Base-by-base conservation (phyloP, 2,329 filamentous ascomycete species). In the Pseudogymnoascus sp. region DNA sequence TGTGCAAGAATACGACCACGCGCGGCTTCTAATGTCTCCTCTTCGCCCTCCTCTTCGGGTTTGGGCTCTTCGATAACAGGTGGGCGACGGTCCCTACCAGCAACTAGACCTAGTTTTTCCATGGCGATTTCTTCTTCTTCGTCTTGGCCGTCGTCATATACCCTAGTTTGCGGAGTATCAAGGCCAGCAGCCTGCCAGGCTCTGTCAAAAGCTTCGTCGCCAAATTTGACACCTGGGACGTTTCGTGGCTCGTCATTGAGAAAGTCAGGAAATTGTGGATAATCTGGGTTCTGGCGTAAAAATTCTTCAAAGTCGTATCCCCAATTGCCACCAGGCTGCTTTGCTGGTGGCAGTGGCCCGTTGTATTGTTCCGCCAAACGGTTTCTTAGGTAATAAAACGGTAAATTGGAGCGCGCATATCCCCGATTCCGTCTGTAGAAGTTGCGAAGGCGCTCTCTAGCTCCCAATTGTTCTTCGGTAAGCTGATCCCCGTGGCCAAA, bases 191-290 rank as follows among this genome's bases (percentile, higher is more conserved):
- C 28, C 5, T 12, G 25, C 50, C 50, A 56, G 50, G 46, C 46
- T 56, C 25, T 31, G 25, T 56, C 46, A 18, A 56, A 56, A 34
- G 46, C 46, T 8, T 56, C 25, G 4, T 72, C 69, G 31, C 61
- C 71, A 18, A 76, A 75, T 31, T 75, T 70, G 7, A 69, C 69
- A 14, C 69, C 71, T 61, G 71, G 70, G 16, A 62, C 65, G 5
- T 68, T 28, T 56, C 46, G 46, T 53, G 14, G 46, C n/a, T 6
- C n/a, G 25, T 18, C 25, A 18, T 10, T 4, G 10, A 21, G 46
- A 5, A 7, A 7, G 4, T 28, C n/a, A 28, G 25, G 3, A 28
- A 14, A 14, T 10, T 28, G 7, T 28, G n/a, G n/a, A 50, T 50
- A 50, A 28, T 16, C 44, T 2, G 44, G 23, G 23, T 50, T 14